These are phyloP conservation scores for Capsella rubella DNA, from an alignment of 441 rosid genomes.

Conservation along the genomic window DNA sequence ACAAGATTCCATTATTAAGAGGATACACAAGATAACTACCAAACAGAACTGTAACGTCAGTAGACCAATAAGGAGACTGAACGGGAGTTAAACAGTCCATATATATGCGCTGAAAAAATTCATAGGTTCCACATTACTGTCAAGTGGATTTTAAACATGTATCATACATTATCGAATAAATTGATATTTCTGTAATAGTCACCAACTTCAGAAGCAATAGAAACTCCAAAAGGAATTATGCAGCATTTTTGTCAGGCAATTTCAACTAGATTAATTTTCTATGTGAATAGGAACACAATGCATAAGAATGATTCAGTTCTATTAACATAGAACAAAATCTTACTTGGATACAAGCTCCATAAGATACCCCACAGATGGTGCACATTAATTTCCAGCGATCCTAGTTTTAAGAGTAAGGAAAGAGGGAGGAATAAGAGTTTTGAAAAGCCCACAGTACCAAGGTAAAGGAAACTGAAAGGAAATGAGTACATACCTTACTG, in stretches of 20 bases:
- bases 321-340: constrained; percentile 37
- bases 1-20: constrained; percentile 21
- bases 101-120: not conserved
- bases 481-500: constrained; percentile 60
- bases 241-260: not conserved
- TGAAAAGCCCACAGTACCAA: not conserved
- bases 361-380: constrained; percentile 90
- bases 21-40: constrained; percentile 4
- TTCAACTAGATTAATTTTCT: not conserved
- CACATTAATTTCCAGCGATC: constrained; percentile 98
- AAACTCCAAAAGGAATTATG: too few relatives aligned
- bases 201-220: too few relatives aligned
- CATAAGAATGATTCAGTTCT: constrained; percentile 14
- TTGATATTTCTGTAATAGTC: not conserved
- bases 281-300: constrained; percentile 17
- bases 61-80: constrained; percentile 6
- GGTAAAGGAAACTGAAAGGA: constrained; percentile 19
- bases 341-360: constrained; percentile 99
- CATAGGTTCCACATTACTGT: not conserved
- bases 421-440: constrained; percentile 22
- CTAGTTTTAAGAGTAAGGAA: constrained; percentile 53
- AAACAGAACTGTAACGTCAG: constrained; percentile 20
- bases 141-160: not conserved
- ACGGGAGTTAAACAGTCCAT: constrained; percentile 12
- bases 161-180: not conserved